These are phyloP conservation scores for Rhizophlyctis rosea DNA, from an alignment of 192 early-diverging fungal species.

Conservation along the genomic window DNA sequence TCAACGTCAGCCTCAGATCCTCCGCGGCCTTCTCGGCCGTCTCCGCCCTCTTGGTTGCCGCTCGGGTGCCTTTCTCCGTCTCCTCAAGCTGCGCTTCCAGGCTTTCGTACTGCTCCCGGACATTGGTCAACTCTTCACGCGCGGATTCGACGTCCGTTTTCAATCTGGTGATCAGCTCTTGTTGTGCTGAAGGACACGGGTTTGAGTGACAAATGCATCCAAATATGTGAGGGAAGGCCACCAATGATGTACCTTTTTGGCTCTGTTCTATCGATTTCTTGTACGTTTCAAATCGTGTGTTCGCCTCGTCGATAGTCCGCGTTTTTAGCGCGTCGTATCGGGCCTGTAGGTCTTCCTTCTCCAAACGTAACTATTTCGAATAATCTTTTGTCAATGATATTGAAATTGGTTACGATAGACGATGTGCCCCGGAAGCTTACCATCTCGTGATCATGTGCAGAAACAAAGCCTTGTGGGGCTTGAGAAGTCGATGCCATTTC, in stretches of 20 bases:
- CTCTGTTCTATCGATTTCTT: slow-evolving; percentile 7
- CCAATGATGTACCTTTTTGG: slow-evolving; percentile 11
- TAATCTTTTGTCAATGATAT: too few species aligned
- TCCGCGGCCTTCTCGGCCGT: background rate
- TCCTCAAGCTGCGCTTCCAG: slow-evolving; percentile 7
- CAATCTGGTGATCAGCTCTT: slow-evolving; percentile 8
- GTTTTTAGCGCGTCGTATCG: slow-evolving; percentile 14
- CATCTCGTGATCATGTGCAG: too few species aligned
- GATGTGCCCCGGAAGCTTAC: too few species aligned
- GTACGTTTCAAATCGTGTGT: slow-evolving; percentile 5
- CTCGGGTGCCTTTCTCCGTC: background rate
- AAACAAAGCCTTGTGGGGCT: too few species aligned
- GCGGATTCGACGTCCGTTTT: slow-evolving; percentile 7
- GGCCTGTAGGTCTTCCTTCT: slow-evolving; percentile 13
- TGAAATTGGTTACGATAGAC: too few species aligned
- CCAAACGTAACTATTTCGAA: too few species aligned
- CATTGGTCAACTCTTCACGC: slow-evolving; percentile 1
- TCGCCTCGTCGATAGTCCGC: slow-evolving; percentile 8
- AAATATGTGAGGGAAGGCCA: background rate
- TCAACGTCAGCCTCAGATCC: background rate
- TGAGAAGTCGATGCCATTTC: too few species aligned
- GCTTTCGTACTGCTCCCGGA: background rate
- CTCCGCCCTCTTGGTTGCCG: background rate
- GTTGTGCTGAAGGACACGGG: background rate
- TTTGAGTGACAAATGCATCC: background rate